Evolutionary conservation across 345 rosid genomes (phyloP), one percentile per base, ranked within the genome.

Genomic region (Raphanus sativus): DNA sequence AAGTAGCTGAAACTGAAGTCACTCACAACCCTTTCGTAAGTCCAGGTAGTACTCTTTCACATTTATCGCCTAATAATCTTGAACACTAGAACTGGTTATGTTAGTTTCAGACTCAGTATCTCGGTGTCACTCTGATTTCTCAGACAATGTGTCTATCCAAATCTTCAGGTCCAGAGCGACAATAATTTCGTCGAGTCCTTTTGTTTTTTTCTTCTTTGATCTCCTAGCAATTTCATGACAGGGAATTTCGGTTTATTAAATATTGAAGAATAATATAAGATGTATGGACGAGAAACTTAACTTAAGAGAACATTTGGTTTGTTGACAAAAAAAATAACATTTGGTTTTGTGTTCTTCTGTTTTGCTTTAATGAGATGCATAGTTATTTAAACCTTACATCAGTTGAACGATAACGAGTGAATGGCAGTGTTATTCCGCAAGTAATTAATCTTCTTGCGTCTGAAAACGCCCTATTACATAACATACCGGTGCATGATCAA

Each of bases 151-250:
- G 66, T 64, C 55, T 24, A 25, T 65, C 71, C 71, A 34, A 45
- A 34, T 9, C 58, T 65, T 52, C 77, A 75, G 78, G 71, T 56
- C 66, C 78, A 75, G 66, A 75, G 65, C 24, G 40, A 28, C 71
- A 56, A 5, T 16, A 38, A 56, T 75, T 66, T 59, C 72, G n/a
- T 75, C 24, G 10, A 52, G 42, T 6, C 26, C 1, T 34, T 12
- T 73, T 8, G 45, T 38, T 36, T 9, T 10, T 21, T 6, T 7
- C 12, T 4, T 45, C 16, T 45, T 48, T 28, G 3, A 25, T 45
- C 25, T 67, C 25, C 60, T 48, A 30, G 60, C 15, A 62, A 62
- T 16, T 61, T 17, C 62, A 42, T 61, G 75, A 60, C 29, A 54
- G 21, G 16, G 1, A 11, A 16, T 29, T 16, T 72, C 15, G 25